A percentile compares a stretch with the other conserved stretches of the same genome.
phyloP scores from a whole-genome alignment of 176 grass and related monocot species.

The Typha latifolia region DNA sequence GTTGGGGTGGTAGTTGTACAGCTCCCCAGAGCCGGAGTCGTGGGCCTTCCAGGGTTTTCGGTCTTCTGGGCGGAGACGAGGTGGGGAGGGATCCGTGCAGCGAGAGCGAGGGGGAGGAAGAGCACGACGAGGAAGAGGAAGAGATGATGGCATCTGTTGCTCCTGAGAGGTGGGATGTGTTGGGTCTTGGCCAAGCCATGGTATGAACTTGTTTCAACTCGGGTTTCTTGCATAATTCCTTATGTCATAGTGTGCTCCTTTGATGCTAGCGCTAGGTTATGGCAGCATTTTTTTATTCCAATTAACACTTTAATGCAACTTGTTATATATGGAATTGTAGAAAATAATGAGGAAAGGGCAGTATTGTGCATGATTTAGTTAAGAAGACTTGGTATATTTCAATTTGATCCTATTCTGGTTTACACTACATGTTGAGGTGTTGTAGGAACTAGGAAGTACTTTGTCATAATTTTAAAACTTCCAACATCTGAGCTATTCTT shows the following conservation, averaged over 20 bases:
- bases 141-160: slow-evolving; percentile 27
- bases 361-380: no score
- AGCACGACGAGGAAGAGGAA: slow-evolving; percentile 16
- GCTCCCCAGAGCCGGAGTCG: background rate
- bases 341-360: no score
- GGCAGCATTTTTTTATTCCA: no score
- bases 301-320: no score
- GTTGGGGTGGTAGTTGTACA: slow-evolving; percentile 1
- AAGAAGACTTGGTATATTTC: no score
- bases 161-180: slow-evolving; percentile 74
- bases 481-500: no score
- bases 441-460: no score
- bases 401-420: no score
- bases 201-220: slow-evolving; percentile 24
- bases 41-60: background rate
- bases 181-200: slow-evolving; percentile 94
- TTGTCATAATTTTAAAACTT: no score
- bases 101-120: slow-evolving; percentile 37
- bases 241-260: background rate
- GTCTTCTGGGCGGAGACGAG: slow-evolving; percentile 7
- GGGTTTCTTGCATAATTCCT: background rate
- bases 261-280: background rate
- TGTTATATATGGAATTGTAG: no score
- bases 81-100: slow-evolving; percentile 21
- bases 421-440: no score